Conservation (phyloP, 768 basidiomycete species). For the Pisolithus microcarpus region DNA sequence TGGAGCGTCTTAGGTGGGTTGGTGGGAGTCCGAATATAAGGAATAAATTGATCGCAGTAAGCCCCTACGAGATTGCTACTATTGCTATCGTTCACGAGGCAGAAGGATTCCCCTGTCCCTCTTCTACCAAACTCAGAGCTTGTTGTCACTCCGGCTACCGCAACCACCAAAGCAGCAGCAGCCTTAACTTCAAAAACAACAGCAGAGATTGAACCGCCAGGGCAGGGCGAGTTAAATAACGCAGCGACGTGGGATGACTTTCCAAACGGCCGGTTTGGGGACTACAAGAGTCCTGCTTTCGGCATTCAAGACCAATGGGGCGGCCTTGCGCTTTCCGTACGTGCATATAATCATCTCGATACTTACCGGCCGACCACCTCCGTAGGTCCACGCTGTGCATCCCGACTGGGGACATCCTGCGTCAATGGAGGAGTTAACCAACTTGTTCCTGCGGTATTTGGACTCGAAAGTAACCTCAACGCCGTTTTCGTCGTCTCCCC, state of each 20-base stretch:
- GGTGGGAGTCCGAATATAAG: slow-evolving; percentile 34
- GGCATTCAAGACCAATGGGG: slow-evolving; percentile 79
- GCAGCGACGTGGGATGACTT: slow-evolving; percentile 90
- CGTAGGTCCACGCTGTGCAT: slow-evolving; percentile 54
- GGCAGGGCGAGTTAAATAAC: slow-evolving; percentile 68
- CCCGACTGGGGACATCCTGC: slow-evolving; percentile 69
- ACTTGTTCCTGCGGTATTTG: slow-evolving; percentile 76
- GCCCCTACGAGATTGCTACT: slow-evolving; percentile 7
- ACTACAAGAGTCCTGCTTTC: slow-evolving; percentile 94
- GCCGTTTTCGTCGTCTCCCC: slow-evolving; percentile 80
- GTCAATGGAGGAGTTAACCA: slow-evolving; percentile 59
- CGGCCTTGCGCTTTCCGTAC: slow-evolving; percentile 53
- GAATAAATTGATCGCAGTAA: slow-evolving; percentile 66
- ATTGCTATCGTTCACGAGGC: slow-evolving; percentile 4
- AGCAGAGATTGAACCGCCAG: slow-evolving; percentile 45
- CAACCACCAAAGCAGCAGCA: slow-evolving; percentile 55
- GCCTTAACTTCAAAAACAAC: slow-evolving; percentile 44
- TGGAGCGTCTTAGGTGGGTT: slow-evolving; percentile 76
- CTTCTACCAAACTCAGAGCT: slow-evolving; percentile 29
- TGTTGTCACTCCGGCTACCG: slow-evolving; percentile 57
- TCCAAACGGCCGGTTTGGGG: slow-evolving; percentile 97
- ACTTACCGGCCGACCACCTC: not conserved
- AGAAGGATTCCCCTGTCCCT: slow-evolving; percentile 36
- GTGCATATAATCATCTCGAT: not conserved
- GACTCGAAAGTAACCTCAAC: slow-evolving; percentile 65